phyloP scores from a whole-genome alignment of 2,329 filamentous ascomycete species.

The Arthroderma sp. region DNA sequence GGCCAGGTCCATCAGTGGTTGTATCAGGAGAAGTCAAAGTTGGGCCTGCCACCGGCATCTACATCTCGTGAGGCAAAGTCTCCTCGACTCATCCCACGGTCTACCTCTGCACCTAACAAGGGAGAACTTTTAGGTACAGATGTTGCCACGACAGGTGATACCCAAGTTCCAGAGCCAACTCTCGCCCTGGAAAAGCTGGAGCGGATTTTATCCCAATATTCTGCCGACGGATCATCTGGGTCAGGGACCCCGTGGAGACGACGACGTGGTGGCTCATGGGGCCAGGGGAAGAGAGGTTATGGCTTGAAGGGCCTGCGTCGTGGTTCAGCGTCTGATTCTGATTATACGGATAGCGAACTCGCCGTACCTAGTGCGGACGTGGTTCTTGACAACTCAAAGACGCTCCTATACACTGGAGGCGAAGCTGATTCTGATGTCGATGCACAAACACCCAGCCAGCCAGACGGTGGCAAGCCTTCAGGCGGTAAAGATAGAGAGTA shows the following conservation, averaged over 20 bases:
- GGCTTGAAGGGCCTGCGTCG: slow-evolving; percentile 29
- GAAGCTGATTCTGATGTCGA: slow-evolving; percentile 27
- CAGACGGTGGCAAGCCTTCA: slow-evolving; percentile 32
- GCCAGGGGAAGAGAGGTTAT: slow-evolving; percentile 8
- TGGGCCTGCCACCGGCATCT: slow-evolving; percentile 36
- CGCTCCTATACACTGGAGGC: slow-evolving; percentile 60
- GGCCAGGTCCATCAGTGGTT: slow-evolving; percentile 74
- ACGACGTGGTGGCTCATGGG: slow-evolving; percentile 6
- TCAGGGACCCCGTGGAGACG: slow-evolving; percentile 19
- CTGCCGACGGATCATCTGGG: slow-evolving; percentile 16
- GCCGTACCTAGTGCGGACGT: slow-evolving; percentile 78
- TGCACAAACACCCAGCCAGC: slow-evolving; percentile 20
- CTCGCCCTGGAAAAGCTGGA: slow-evolving; percentile 71
- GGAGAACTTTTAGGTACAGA: not conserved
- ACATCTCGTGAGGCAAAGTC: slow-evolving; percentile 17
- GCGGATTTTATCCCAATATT: slow-evolving; percentile 46
- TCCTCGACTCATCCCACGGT: not conserved
- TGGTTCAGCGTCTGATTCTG: slow-evolving; percentile 65
- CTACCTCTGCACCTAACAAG: not conserved
- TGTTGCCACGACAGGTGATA: not conserved
- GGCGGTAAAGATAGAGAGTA: slow-evolving; percentile 58
- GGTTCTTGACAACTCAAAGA: slow-evolving; percentile 79
- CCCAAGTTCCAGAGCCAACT: slow-evolving; percentile 52
- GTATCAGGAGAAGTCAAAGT: slow-evolving; percentile 62
- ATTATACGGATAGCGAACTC: slow-evolving; percentile 67